Evolutionary conservation across 208 protist genomes (phyloP), one percentile per base, ranked within the genome.

Genomic region (Acanthamoeba culbertsoni): DNA sequence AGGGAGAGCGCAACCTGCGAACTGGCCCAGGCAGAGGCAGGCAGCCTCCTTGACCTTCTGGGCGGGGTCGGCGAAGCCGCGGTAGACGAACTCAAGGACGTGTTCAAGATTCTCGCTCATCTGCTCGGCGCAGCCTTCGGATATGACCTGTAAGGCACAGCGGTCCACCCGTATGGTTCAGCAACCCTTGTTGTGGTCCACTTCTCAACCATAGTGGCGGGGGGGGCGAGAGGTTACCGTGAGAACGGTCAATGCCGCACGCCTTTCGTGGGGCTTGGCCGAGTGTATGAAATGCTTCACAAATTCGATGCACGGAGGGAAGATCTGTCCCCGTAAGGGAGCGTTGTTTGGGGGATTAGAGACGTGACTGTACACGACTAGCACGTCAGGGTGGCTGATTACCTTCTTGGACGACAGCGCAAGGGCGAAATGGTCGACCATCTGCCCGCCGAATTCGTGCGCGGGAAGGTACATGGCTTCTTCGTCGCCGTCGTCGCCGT

Each of bases 31-130:
- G 48, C 59, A 75, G 7, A 84, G 31, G 51, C 75, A 89, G 37
- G 75, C 68, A 14, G 86, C 77, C 53, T 86, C 62, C 75, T 37
- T 84, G 31, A 93, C 91, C 59, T 93, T 57, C 42, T 90, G 46
- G 46, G 31, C 28, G 42, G 71, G 37, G 37, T 93, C 75, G 42
- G 63, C 68, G 48, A 93, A 65, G 43, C 59, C 63, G 2, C 71
- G 43, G 42, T 75, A 37, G 6, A 93, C 91, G 28, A 93, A 84
- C 59, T 84, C 75, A 1, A 93, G 20, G 35, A 93, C 31, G 2
- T 42, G 59, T 14, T 14, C 59, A 28, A 93, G 16, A 33, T 93
- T 86, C 37, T 93, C 91, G 37, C 53, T 43, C 63, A 93, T 86
- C 18, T 35, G 18, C 8, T 86, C 75, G 23, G 53, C 55, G 23